phyloP scores from a whole-genome alignment of 306 rosid genomes.

The Rosa rugosa region DNA sequence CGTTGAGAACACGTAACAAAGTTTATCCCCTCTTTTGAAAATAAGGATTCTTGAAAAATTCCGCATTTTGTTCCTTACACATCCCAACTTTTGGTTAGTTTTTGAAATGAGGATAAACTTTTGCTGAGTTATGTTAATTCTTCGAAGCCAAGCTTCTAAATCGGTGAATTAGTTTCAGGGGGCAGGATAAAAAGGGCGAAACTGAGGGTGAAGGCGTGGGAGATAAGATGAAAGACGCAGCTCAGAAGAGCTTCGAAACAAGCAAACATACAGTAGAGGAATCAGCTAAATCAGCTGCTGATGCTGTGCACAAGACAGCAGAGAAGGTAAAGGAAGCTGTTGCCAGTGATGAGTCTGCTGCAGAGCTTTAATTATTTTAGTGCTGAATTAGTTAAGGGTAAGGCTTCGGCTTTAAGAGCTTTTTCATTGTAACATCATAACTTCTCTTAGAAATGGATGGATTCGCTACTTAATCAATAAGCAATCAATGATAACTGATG shows the following conservation, averaged over 20 bases:
- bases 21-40: background rate
- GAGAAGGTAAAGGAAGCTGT: slow-evolving; percentile 33
- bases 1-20: background rate
- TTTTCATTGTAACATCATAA: slow-evolving; percentile 1
- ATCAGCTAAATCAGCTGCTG: slow-evolving; percentile 58
- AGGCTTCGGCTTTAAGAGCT: background rate
- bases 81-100: background rate
- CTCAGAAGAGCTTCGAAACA: slow-evolving; percentile 44
- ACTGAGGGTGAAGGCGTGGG: background rate
- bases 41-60: background rate
- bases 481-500: background rate
- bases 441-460: background rate
- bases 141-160: background rate
- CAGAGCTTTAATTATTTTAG: slow-evolving; percentile 42
- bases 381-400: background rate
- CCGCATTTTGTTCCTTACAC: background rate
- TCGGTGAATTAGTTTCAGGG: slow-evolving; percentile 45
- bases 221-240: slow-evolving; percentile 40
- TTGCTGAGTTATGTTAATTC: background rate
- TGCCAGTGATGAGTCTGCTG: slow-evolving; percentile 32
- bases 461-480: background rate
- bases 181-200: slow-evolving; percentile 6
- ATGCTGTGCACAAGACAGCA: slow-evolving; percentile 40
- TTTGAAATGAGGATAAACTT: background rate
- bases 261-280: slow-evolving; percentile 64